A percentile compares a stretch with the other conserved stretches of the same genome.
Evolutionary conservation across 495 filamentous ascomycete species (phyloP).

Genomic region (Chaetomium fimeti): DNA sequence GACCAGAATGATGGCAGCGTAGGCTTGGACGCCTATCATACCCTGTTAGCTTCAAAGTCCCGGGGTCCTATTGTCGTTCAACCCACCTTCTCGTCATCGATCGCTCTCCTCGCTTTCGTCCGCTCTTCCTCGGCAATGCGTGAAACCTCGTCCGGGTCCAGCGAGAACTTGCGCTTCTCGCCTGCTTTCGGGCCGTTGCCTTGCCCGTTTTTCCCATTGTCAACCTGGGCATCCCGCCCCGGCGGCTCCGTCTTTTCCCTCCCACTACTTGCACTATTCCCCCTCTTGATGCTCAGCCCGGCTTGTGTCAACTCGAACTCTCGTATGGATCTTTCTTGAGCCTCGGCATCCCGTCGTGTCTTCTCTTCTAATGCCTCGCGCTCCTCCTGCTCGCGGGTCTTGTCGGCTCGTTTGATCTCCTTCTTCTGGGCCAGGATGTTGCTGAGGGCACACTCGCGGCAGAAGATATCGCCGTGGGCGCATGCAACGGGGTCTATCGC

Average conservation of each 20-base stretch:
- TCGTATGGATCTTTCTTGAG: conserved; percentile 53
- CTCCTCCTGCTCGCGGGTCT: conserved; percentile 58
- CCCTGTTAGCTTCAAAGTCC: conserved; percentile 17
- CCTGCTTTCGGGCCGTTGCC: conserved; percentile 44
- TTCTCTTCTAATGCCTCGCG: conserved; percentile 56
- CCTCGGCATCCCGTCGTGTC: conserved; percentile 57
- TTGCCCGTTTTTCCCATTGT: background rate
- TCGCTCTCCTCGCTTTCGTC: conserved; percentile 62
- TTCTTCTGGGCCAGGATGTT: conserved; percentile 89
- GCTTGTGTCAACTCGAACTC: conserved; percentile 68
- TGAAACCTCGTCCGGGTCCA: conserved; percentile 77
- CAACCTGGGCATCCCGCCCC: background rate
- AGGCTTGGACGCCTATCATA: conserved; percentile 57
- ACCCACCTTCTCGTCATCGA: conserved; percentile 72
- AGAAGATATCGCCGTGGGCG: conserved; percentile 86
- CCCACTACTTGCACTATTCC: conserved; percentile 10
- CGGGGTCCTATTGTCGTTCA: background rate
- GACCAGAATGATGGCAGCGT: conserved; percentile 94
- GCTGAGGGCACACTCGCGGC: conserved; percentile 86
- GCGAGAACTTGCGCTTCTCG: conserved; percentile 75
- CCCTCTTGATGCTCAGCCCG: conserved; percentile 61
- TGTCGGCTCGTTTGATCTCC: conserved; percentile 84
- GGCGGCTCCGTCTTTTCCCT: conserved; percentile 26
- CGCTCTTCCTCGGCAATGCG: conserved; percentile 68
- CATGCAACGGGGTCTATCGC: conserved; percentile 76